A percentile compares a stretch with the other conserved stretches of the same genome.
These are phyloP conservation scores for Crithidia mellificae DNA, from an alignment of 208 protist species.

Conservation along the genomic window DNA sequence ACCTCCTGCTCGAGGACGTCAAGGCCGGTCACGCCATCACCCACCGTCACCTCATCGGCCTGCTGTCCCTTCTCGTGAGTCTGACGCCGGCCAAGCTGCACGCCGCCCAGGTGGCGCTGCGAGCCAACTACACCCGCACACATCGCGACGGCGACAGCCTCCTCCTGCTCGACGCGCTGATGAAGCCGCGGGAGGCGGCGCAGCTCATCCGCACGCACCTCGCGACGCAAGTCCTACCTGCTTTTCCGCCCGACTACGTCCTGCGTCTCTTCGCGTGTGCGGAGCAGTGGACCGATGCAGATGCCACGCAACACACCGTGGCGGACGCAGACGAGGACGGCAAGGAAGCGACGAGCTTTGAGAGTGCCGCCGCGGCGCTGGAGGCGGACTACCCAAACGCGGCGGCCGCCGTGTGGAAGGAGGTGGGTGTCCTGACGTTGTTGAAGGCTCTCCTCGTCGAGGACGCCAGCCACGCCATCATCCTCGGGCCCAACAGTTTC, in stretches of 20 bases:
- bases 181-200: constrained; percentile 31
- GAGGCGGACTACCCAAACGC: constrained; percentile 11
- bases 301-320: too few relatives aligned
- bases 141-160: constrained; percentile 36
- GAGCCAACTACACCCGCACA: constrained; percentile 39
- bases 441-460: constrained; percentile 59
- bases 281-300: background rate
- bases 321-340: constrained; percentile 1
- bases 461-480: constrained; percentile 21
- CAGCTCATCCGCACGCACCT: constrained; percentile 31
- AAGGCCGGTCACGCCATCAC: constrained; percentile 50
- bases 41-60: constrained; percentile 53
- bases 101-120: constrained; percentile 23
- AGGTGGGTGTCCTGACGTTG: constrained; percentile 59
- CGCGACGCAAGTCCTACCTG: constrained; percentile 17
- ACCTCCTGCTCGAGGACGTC: constrained; percentile 55
- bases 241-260: constrained; percentile 11
- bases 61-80: constrained; percentile 60
- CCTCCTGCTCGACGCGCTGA: constrained; percentile 48
- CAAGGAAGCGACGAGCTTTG: background rate
- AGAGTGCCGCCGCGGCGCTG: background rate
- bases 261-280: constrained; percentile 6
- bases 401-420: constrained; percentile 51
- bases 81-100: constrained; percentile 36
- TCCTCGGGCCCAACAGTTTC: constrained; percentile 19